Evolutionary conservation across 2,329 filamentous ascomycete species (phyloP), one percentile per base, ranked within the genome.

Genomic region (Talaromyces sp.): DNA sequence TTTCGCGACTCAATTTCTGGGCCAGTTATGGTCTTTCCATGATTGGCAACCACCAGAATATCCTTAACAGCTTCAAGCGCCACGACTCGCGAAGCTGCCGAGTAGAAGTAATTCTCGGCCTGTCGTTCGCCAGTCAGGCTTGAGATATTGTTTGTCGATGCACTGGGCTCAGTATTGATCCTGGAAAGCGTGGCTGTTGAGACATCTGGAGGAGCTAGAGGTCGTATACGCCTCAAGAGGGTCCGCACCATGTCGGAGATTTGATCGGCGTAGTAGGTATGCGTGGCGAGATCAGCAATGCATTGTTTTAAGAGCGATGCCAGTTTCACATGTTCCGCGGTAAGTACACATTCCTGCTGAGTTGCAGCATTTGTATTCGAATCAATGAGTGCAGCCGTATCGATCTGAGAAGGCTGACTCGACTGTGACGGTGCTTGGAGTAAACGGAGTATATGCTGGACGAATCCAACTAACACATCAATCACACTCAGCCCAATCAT

Each of bases 201-300:
- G 14, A 80, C 73, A 16, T 79, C 78, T 2, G 82, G 78, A 42
- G 75, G 71, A 16, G 73, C 65, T 11, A 80, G 79, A 2, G 92
- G 91, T 75, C 90, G 95, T 33, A 98, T 82, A 21, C 92, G 88
- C 33, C 85, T 79, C 16, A 98, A 79, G 50, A 98, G 88, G 0
- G 91, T 87, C 21, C 87, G 84, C 58, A 97, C 87, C 92, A 98
- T 97, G 75, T 99, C 95, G 1, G 90, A 88, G 61, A 98, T 91
- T 75, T 99, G 95, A 69, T 98, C 93, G 1, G 91, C 91, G 73
- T 99, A 99, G 79, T 99, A 99, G 35, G 97, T 88, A 72, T 99
- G 95, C 0, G 91, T 96, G 2, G 93, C 92, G 31, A 99, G 81
- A 72, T 93, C 87, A n/a, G 92, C 92, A 65, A 97, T 92, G 76